Base-by-base conservation (phyloP, 495 filamentous ascomycete species). In the Penicillium turbatum region DNA sequence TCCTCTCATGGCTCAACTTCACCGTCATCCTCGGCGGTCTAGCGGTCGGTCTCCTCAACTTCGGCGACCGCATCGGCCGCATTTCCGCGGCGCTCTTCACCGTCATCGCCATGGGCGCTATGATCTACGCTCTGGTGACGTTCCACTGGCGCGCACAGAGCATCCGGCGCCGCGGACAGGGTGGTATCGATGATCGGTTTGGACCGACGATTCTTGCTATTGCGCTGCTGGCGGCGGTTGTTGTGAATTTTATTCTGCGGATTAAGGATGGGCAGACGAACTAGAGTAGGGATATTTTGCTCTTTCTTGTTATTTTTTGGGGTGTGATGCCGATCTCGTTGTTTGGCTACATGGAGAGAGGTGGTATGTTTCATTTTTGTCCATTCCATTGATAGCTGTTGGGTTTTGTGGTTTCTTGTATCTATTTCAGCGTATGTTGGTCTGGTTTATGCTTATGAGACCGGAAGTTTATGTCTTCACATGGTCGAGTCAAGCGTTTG, bases 1-100 rank as follows among this genome's bases (percentile, higher is more conserved):
- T 97, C 65, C 85, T 99, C 63, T 93, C 88, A 66, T 99, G 95
- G 95, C 87, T 99, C 61, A 97, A 97, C 79, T 97, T 97, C 81
- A 93, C 89, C 66, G 92, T 97, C 65, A 92, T 99, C 70, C 84
- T 99, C 37, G 93, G 93, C 63, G 92, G 92, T 48, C 83, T 99
- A 45, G 92, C 92, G 24, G 86, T 97, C 51, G 93, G 95, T 48
- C 88, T 99, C 55, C 82, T 99, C 56, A 99, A 99, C 79, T 99
- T 99, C 63, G 92, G 93, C 65, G 95, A 99, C 71, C 84, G 82
- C 48, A 81, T 93, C 43, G 92, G 92, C 50, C 89, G 91, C 64
- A 95, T 96, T 73, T 90, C 86, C 54, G 90, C 93, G 21, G 90
- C 85, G 31, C 76, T 96, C 6, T 99, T 99, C 75, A 99, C 95